Percentiles rank a stretch among this genome's conserved stretches.
These are phyloP conservation scores for Chlorella ohadii DNA, from an alignment of 139 green algal genomes.

Conservation along the genomic window DNA sequence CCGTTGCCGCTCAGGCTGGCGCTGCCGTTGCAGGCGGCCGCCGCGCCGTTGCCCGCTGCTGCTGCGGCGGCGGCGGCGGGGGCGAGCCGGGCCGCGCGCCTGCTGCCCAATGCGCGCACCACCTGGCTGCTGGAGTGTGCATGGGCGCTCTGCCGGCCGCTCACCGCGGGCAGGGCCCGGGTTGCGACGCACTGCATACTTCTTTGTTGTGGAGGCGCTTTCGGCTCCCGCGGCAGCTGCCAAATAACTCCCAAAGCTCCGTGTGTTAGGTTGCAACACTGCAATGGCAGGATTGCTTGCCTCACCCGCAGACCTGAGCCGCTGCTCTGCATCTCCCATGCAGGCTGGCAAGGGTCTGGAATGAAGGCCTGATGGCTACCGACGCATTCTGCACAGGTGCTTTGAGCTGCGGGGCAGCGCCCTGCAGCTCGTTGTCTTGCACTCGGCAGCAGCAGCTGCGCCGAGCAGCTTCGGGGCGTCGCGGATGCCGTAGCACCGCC, in stretches of 20 bases:
- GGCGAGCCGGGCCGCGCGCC: neutral
- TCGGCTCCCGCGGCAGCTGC: neutral
- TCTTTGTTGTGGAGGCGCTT: neutral
- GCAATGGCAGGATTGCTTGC: too few relatives aligned
- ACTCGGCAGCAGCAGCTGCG: too few relatives aligned
- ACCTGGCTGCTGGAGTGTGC: neutral
- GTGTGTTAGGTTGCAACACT: too few relatives aligned
- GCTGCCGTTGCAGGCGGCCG: neutral
- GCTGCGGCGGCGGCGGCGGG: neutral
- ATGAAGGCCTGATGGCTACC: too few relatives aligned
- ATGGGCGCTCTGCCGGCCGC: neutral
- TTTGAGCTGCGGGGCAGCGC: too few relatives aligned
- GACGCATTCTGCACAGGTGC: too few relatives aligned
- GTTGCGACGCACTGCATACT: neutral
- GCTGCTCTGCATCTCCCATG: too few relatives aligned
- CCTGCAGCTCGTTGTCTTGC: too few relatives aligned
- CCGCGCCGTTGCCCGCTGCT: neutral
- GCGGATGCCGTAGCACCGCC: too few relatives aligned
- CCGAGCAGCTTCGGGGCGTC: too few relatives aligned
- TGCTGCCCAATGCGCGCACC: neutral
- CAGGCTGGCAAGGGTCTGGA: too few relatives aligned
- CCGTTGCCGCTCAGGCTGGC: neutral
- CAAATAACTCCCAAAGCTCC: neutral
- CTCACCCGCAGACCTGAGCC: too few relatives aligned
- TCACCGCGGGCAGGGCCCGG: neutral